Evolutionary conservation across 164 flowering plant genomes (phyloP).

Genomic region (Sedum album): DNA sequence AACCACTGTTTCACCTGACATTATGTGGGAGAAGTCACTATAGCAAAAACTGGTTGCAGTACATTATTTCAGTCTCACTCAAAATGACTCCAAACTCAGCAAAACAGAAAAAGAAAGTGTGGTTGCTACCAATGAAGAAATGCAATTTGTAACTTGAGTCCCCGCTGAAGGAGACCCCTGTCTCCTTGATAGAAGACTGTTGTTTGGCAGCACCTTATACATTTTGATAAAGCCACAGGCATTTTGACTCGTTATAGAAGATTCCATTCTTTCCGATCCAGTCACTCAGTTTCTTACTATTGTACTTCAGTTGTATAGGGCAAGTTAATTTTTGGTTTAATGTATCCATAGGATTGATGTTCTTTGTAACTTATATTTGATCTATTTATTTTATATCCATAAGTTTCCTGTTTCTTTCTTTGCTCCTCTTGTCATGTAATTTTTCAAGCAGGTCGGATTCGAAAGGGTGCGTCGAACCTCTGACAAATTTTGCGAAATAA

Average conservation of each 20-base stretch:
- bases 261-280: neutral
- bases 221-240: conserved; percentile 1
- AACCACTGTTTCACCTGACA: neutral
- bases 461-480: too few species aligned
- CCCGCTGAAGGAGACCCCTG: neutral
- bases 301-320: neutral
- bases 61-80: neutral
- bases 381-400: too few species aligned
- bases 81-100: neutral
- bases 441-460: too few species aligned
- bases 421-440: neutral
- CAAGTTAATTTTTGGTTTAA: neutral
- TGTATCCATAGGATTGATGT: neutral
- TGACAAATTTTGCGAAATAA: too few species aligned
- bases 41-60: neutral
- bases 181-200: neutral
- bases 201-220: neutral
- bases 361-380: neutral
- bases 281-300: neutral
- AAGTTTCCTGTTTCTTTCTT: too few species aligned
- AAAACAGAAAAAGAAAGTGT: neutral
- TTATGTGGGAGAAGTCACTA: neutral
- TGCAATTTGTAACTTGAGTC: neutral
- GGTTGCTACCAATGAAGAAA: neutral
- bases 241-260: neutral